Base-by-base conservation (phyloP, 768 basidiomycete species). In the Collybiopsis luxurians region DNA sequence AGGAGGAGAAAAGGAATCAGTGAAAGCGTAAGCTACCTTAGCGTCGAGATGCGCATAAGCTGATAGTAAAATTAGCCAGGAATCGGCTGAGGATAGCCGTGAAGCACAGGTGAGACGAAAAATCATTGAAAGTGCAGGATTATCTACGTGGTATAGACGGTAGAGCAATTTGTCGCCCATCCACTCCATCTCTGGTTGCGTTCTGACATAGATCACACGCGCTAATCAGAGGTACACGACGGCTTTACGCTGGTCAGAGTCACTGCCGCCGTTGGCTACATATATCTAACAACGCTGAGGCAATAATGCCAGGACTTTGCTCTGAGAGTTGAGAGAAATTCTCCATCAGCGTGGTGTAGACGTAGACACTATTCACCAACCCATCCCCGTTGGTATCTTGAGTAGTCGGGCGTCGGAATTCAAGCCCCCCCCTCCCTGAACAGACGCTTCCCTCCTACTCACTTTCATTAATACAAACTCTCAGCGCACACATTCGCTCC, bases 31-130 rank as follows among this genome's bases (percentile, higher is more conserved):
- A 34, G 13, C 44, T 63, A 79, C 77, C 63, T 73, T 66, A 21
- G 86, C 78, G 55, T 84, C 77, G 31, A 81, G 68, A 58, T 79
- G 87, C 12, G 85, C 85, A 86, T 86, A 88, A 11, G 76, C 77
- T 9, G 85, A 85, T 19, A 87, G 11, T 72, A 68, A 1, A 80
- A 73, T 9, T 76, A 78, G 0, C 62, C 57, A 2, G 86, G 85
- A 46, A 87, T 67, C n/a, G 67, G 62, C 12, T 69, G 51, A 0
- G 82, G 79, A 59, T 71, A 85, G n/a, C 82, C 81, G 40, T 24
- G 24, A 56, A 45, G 9, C 6, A 39, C n/a, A 24, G 53, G 21
- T 55, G 6, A 36, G 34, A 17, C 12, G 11, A 12, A 17, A 30
- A 15, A 0, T 53, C 64, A 62, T 38, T 56, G 64, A 67, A 19